A percentile compares a stretch with the other conserved stretches of the same genome.
These are phyloP conservation scores for Agaricus bisporus DNA, from an alignment of 768 basidiomycete species.

Conservation along the genomic window DNA sequence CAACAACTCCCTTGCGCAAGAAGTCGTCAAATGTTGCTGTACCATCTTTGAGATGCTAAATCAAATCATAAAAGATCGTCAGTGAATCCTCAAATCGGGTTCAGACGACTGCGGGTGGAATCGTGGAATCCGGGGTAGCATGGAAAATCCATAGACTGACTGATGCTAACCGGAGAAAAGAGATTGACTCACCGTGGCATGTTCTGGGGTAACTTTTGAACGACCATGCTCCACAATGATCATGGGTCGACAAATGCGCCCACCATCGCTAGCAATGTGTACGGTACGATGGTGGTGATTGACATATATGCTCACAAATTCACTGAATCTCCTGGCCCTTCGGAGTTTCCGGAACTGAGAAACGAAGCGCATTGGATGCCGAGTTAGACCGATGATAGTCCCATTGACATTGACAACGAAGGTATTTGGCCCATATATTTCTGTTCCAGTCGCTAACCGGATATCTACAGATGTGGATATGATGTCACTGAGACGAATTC, in stretches of 20 bases:
- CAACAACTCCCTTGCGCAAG: constrained; percentile 84
- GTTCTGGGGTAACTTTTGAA: constrained; percentile 72
- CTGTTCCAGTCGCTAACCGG: constrained; percentile 83
- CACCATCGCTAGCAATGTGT: constrained; percentile 95
- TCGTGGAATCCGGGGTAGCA: constrained; percentile 2
- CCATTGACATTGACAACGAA: constrained; percentile 98
- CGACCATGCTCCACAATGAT: constrained; percentile 88
- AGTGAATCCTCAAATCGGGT: background rate
- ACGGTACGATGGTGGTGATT: constrained; percentile 94
- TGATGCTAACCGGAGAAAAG: background rate
- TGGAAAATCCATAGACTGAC: constrained; percentile 6
- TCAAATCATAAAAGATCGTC: background rate
- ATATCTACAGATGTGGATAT: constrained; percentile 54
- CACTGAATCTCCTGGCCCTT: constrained; percentile 86
- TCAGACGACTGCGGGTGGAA: constrained; percentile 4
- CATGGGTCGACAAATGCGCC: constrained; percentile 94
- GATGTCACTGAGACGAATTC: background rate
- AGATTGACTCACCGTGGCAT: constrained; percentile 56
- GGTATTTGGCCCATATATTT: constrained; percentile 90
- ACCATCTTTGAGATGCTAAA: constrained; percentile 74
- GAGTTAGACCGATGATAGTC: constrained; percentile 88
- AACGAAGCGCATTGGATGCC: constrained; percentile 81
- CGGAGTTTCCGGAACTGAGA: constrained; percentile 87
- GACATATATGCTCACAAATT: constrained; percentile 95
- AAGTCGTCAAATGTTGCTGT: constrained; percentile 89